These are phyloP conservation scores for Crepidotus variabilis DNA, from an alignment of 768 basidiomycete species.

Conservation along the genomic window DNA sequence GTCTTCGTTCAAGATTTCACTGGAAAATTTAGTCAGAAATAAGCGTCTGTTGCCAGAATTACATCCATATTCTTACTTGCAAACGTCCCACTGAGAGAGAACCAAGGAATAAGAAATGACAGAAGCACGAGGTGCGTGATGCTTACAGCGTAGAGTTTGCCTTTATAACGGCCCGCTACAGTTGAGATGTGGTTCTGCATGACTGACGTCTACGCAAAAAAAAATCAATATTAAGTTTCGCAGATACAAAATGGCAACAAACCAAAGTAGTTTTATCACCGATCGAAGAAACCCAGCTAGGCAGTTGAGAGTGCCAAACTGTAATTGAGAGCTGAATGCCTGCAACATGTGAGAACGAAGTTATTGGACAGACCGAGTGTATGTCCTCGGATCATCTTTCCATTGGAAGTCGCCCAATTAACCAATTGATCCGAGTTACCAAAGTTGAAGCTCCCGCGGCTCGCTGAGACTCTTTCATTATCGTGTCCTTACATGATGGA, in stretches of 20 bases:
- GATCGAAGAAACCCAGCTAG: constrained; percentile 31
- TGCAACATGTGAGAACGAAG: neutral
- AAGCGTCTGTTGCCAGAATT: too few species aligned
- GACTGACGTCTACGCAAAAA: constrained; percentile 18
- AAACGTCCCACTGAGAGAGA: constrained; percentile 38
- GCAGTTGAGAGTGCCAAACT: constrained; percentile 36
- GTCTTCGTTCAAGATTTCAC: constrained; percentile 44
- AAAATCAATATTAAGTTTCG: neutral
- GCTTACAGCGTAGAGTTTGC: constrained; percentile 33
- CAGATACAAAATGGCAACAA: neutral
- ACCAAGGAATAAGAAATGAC: too few species aligned
- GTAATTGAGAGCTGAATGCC: neutral
- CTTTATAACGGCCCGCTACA: constrained; percentile 37
- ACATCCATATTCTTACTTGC: constrained; percentile 27
- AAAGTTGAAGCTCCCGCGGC: constrained; percentile 29
- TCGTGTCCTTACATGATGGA: neutral
- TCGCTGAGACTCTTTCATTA: neutral
- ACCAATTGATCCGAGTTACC: constrained; percentile 25
- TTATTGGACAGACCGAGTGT: constrained; percentile 12
- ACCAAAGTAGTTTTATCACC: constrained; percentile 26
- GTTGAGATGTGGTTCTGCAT: constrained; percentile 36
- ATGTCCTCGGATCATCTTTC: constrained; percentile 28
- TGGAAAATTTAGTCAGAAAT: constrained; percentile 21
- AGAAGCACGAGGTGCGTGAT: too few species aligned
- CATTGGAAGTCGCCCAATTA: constrained; percentile 28